These are phyloP conservation scores for Melanogaster broomeanus DNA, from an alignment of 768 basidiomycete genomes.

Conservation along the genomic window DNA sequence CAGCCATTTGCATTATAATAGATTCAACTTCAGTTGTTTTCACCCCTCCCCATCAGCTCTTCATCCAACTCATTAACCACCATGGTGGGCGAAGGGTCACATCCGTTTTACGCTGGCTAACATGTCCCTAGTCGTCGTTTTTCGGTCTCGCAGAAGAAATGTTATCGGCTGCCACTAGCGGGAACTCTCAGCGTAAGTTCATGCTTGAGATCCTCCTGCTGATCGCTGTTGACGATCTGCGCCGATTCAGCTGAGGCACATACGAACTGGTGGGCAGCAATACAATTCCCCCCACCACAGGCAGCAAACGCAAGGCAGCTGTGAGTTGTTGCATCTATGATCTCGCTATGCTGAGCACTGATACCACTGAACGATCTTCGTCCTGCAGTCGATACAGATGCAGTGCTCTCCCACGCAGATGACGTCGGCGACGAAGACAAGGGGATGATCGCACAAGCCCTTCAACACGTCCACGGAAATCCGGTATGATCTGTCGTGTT, in stretches of 20 bases:
- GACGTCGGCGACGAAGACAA: slow-evolving; percentile 6
- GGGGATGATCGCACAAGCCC: slow-evolving; percentile 14
- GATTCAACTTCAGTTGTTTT: slow-evolving; percentile 5
- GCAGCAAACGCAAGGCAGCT: slow-evolving; percentile 23
- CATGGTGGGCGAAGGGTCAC: slow-evolving; percentile 23
- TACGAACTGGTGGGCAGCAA: slow-evolving; percentile 66
- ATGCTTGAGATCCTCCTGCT: not conserved
- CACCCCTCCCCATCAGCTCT: slow-evolving; percentile 2
- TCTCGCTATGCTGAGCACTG: slow-evolving; percentile 8
- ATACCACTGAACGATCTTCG: slow-evolving; percentile 2
- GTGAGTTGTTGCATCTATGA: slow-evolving; percentile 21
- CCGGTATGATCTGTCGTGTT: slow-evolving; percentile 8
- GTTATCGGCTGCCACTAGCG: slow-evolving; percentile 45
- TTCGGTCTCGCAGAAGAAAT: slow-evolving; percentile 73
- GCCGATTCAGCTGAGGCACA: slow-evolving; percentile 39
- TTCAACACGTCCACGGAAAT: slow-evolving; percentile 24
- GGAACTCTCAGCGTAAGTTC: slow-evolving; percentile 8
- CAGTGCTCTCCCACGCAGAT: slow-evolving; percentile 56
- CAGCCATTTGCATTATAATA: slow-evolving; percentile 18
- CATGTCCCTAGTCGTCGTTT: slow-evolving; percentile 55
- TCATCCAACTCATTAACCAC: slow-evolving; percentile 3
- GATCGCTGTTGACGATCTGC: slow-evolving; percentile 12
- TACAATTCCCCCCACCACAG: slow-evolving; percentile 58
- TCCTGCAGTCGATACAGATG: slow-evolving; percentile 59
- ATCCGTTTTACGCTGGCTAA: not conserved